Evolutionary conservation across 2,329 filamentous ascomycete species (phyloP), one percentile per base, ranked within the genome.

Genomic region (Cytospora leucostoma): DNA sequence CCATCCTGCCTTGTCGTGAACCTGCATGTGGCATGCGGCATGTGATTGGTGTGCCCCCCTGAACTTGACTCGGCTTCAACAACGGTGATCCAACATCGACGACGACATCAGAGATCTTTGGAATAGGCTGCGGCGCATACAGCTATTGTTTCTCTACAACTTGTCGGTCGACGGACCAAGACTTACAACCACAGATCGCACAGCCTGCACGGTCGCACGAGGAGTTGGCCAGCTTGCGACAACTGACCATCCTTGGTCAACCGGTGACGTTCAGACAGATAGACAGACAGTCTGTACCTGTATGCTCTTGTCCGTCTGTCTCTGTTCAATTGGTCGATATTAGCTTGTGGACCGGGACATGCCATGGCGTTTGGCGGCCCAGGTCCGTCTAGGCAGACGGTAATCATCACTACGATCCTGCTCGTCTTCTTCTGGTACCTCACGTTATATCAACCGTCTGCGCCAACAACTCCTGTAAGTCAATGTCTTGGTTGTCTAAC

Each of bases 311-410:
- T 35, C 21, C 3, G 10, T 17, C 37, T 19, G 49, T 32, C 3
- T 8, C n/a, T 37, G 15, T 52, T 21, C 11, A 49, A 47, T 34
- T 27, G 11, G 7, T 47, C 55, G 34, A 51, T 49, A 21, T 1
- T 32, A 15, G n/a, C 21, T 35, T 32, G 53, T 32, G 19, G 53
- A 27, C 37, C 19, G 21, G 40, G 59, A 35, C 27, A 66, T 66
- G 64, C 61, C 53, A 66, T 66, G 64, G 61, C 61, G 51, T 19
- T 66, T 61, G 61, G 64, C 57, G 34, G 61, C 44, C 55, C 56
- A 58, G 59, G 51, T 59, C 57, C 61, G 61, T 62, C 64, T 40
- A 66, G 59, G 56, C 64, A 64, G 52, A 66, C 62, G 54, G 35
- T 66, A 57, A 49, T 64, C 57, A 59, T 64, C 35, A 50, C 56